phyloP scores from a whole-genome alignment of 345 rosid species.

The Salix arbutifolia region DNA sequence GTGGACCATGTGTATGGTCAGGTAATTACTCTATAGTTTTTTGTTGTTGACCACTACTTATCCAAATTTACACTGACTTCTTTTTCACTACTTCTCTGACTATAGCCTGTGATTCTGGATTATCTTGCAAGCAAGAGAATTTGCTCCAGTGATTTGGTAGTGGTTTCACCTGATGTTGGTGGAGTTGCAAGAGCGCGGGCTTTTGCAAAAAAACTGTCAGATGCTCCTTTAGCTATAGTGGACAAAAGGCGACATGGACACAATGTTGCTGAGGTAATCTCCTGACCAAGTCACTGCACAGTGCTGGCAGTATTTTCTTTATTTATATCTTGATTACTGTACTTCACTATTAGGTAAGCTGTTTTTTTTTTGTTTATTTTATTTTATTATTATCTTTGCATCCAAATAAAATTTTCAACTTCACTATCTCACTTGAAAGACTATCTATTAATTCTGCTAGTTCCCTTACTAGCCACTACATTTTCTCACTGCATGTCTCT shows the following conservation, averaged over 20 bases:
- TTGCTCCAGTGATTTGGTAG: constrained; percentile 74
- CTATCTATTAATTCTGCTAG: neutral
- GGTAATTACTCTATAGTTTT: constrained; percentile 32
- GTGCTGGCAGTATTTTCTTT: neutral
- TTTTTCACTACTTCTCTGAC: neutral
- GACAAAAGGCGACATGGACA: constrained; percentile 44
- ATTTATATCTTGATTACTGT: neutral
- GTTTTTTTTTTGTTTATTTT: neutral
- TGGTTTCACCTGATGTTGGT: constrained; percentile 98
- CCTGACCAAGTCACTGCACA: neutral
- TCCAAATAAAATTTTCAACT: neutral
- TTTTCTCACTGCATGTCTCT: neutral
- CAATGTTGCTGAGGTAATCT: constrained; percentile 87
- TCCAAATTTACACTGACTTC: neutral
- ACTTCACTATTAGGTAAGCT: neutral
- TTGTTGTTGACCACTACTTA: neutral
- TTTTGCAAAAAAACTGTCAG: constrained; percentile 30
- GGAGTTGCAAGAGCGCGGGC: constrained; percentile 33
- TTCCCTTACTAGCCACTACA: neutral
- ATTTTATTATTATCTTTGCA: too few relatives aligned
- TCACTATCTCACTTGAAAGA: neutral
- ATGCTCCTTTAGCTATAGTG: constrained; percentile 33
- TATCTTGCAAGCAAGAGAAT: constrained; percentile 88
- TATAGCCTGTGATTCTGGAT: constrained; percentile 84
- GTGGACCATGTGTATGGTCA: constrained; percentile 93